A percentile compares a stretch with the other conserved stretches of the same genome.
These are phyloP conservation scores for Hortiboletus rubellus DNA, from an alignment of 1,284 basidiomycete genomes.

Conservation along the genomic window DNA sequence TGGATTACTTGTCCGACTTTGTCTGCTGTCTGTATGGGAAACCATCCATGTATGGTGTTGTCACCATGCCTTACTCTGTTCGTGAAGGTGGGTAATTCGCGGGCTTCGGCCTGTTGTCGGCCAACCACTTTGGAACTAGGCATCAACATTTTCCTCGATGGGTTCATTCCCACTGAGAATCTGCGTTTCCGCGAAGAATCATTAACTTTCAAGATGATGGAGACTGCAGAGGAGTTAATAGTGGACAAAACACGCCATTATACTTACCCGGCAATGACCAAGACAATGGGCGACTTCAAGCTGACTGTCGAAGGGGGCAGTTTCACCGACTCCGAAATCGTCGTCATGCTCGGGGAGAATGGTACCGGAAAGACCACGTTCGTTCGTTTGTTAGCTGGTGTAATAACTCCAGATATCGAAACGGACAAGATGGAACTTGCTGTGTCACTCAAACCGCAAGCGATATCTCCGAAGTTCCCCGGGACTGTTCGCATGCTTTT, in stretches of 20 bases:
- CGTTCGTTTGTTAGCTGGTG: constrained; percentile 88
- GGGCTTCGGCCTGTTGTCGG: background rate
- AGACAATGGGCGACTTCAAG: constrained; percentile 93
- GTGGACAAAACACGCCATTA: constrained; percentile 85
- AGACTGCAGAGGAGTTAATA: constrained; percentile 86
- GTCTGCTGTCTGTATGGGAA: constrained; percentile 97
- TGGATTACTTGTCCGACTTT: constrained; percentile 97
- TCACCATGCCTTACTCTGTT: constrained; percentile 96
- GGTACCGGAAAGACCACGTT: constrained; percentile 98
- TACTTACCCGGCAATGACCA: constrained; percentile 91
- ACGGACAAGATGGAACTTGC: constrained; percentile 76
- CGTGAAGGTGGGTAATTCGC: constrained; percentile 73
- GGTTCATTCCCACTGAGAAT: constrained; percentile 98
- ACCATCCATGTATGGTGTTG: constrained; percentile 95
- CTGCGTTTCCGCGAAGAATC: constrained; percentile 94
- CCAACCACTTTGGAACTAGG: constrained; percentile 41
- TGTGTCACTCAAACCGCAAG: constrained; percentile 95
- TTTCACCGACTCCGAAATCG: constrained; percentile 96
- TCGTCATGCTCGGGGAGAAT: constrained; percentile 97
- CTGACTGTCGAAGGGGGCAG: constrained; percentile 83
- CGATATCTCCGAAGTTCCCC: constrained; percentile 93
- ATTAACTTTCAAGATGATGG: constrained; percentile 93
- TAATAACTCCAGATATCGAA: constrained; percentile 76
- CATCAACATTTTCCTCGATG: constrained; percentile 98
- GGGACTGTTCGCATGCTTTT: constrained; percentile 92